phyloP scores from a whole-genome alignment of 1,139 yeast species.

The Scheffersomyces segobiensis region DNA sequence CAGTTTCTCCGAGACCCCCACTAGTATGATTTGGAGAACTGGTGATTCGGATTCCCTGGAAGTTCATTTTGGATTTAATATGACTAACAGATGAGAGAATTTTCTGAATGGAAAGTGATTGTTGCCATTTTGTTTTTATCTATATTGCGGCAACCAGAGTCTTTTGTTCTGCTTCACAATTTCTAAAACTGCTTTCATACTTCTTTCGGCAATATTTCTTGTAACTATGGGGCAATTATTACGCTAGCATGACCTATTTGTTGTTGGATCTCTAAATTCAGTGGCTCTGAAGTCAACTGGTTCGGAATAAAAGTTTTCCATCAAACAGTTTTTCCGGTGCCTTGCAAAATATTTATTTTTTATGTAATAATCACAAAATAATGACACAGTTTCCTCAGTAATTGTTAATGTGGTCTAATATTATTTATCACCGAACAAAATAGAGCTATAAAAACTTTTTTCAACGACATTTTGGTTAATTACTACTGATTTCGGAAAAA shows the following conservation, averaged over 20 bases:
- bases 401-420: not conserved
- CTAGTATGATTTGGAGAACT: not conserved
- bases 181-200: not conserved
- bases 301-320: not conserved
- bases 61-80: not conserved
- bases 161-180: not conserved
- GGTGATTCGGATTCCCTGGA: not conserved
- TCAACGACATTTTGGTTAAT: not conserved
- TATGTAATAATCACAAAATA: not conserved
- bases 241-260: not conserved
- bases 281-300: not conserved
- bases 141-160: not conserved
- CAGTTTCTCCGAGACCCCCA: slow-evolving; percentile 11
- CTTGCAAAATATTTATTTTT: not conserved
- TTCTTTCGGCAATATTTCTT: not conserved
- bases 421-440: not conserved
- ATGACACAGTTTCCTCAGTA: not conserved
- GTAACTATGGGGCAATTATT: not conserved
- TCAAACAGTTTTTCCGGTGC: not conserved
- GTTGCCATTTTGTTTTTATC: not conserved
- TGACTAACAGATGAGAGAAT: not conserved
- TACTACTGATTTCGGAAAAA: not conserved
- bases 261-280: not conserved
- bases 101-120: not conserved
- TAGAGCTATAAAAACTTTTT: no score